These are phyloP conservation scores for Akanthomyces lecanii DNA, from an alignment of 2,329 filamentous ascomycete species.

Conservation along the genomic window DNA sequence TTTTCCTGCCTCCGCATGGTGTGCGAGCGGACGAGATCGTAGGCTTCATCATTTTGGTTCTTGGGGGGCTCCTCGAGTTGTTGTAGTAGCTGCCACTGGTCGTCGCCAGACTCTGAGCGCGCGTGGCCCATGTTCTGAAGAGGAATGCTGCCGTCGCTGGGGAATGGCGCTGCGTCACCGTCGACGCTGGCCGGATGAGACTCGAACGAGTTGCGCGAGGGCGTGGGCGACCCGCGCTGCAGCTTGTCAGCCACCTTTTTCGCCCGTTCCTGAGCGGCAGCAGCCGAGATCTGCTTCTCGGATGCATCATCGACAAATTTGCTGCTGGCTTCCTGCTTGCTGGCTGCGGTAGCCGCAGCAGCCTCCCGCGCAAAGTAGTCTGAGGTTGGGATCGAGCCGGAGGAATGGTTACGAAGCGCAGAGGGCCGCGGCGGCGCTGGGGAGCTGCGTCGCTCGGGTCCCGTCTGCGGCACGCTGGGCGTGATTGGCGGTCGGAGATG, in stretches of 20 bases:
- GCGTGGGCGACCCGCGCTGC: constrained; percentile 32
- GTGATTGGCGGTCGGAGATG: constrained; percentile 24
- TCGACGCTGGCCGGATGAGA: constrained; percentile 25
- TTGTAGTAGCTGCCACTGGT: constrained; percentile 12
- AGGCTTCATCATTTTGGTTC: constrained; percentile 34
- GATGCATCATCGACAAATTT: constrained; percentile 12
- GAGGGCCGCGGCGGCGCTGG: constrained; percentile 14
- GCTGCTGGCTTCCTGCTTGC: background rate
- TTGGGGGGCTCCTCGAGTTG: constrained; percentile 21
- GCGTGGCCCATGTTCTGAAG: constrained; percentile 28
- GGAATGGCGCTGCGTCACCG: constrained; percentile 23
- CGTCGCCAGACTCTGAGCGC: constrained; percentile 18
- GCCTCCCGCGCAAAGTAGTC: constrained; percentile 16
- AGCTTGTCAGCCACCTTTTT: constrained; percentile 39
- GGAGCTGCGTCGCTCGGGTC: constrained; percentile 19
- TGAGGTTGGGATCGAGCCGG: constrained; percentile 16
- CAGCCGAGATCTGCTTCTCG: constrained; percentile 29
- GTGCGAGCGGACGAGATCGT: constrained; percentile 41
- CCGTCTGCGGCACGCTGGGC: constrained; percentile 19
- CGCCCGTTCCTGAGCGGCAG: constrained; percentile 42
- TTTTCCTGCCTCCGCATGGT: constrained; percentile 23
- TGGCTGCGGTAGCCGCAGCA: constrained; percentile 13
- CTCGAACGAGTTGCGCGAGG: constrained; percentile 34
- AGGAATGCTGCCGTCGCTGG: constrained; percentile 27
- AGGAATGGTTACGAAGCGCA: constrained; percentile 16